Evolutionary conservation across 768 basidiomycete genomes (phyloP).

Genomic region (Cystofilobasidium ferigula): DNA sequence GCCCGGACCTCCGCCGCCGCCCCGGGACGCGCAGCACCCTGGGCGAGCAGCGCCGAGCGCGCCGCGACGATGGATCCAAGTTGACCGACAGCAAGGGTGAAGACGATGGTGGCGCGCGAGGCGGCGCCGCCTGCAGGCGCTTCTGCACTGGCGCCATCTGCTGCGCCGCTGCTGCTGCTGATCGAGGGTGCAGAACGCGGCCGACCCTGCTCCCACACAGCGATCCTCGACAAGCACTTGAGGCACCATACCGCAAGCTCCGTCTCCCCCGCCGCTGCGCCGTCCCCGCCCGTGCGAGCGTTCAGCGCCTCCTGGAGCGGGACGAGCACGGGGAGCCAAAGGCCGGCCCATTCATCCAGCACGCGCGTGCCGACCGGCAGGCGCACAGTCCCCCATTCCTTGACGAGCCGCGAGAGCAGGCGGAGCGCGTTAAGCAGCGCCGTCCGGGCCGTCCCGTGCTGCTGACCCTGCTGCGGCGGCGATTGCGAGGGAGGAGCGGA

Average conservation of each 20-base stretch:
- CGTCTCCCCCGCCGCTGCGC: too few relatives aligned
- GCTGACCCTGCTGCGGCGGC: too few relatives aligned
- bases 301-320: slow-evolving; percentile 6
- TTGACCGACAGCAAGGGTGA: neutral
- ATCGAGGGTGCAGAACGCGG: neutral
- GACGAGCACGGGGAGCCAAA: neutral
- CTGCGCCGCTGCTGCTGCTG: too few relatives aligned
- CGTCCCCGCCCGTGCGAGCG: neutral
- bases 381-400: slow-evolving; percentile 19
- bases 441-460: too few relatives aligned
- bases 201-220: slow-evolving; percentile 12
- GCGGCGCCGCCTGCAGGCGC: too few relatives aligned
- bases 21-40: neutral
- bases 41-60: neutral
- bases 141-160: too few relatives aligned
- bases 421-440: slow-evolving; percentile 12
- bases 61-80: neutral
- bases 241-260: slow-evolving; percentile 12
- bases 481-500: neutral
- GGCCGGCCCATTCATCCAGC: slow-evolving; percentile 6
- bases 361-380: slow-evolving; percentile 19
- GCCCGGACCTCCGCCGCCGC: neutral
- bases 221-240: slow-evolving; percentile 21
- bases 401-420: slow-evolving; percentile 13
- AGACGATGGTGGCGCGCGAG: slow-evolving; percentile 1